These are phyloP conservation scores for Entomortierella lignicola DNA, from an alignment of 192 early-diverging fungal species.

Conservation along the genomic window DNA sequence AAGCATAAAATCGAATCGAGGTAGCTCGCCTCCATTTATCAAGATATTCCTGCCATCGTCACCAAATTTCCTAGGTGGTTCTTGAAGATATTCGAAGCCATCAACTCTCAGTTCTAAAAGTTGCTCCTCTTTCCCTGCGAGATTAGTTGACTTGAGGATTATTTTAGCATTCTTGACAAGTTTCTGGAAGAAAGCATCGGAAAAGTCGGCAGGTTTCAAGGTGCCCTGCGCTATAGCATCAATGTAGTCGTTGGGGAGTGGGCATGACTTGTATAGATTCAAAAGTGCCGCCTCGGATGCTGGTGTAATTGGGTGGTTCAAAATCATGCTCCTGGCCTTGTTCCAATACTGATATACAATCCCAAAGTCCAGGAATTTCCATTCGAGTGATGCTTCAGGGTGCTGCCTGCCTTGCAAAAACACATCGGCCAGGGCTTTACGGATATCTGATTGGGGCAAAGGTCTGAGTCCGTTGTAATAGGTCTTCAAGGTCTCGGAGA, in stretches of 20 bases:
- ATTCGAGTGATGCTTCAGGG: constrained; percentile 16
- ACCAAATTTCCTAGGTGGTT: not conserved
- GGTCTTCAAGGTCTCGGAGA: not conserved
- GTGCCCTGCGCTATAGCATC: not conserved
- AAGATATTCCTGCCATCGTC: not conserved
- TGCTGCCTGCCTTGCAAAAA: constrained; percentile 17
- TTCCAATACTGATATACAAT: constrained; percentile 25
- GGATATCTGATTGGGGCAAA: not conserved
- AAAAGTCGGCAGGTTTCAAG: not conserved
- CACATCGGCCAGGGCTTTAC: constrained; percentile 21
- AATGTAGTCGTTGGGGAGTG: not conserved
- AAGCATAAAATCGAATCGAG: not conserved
- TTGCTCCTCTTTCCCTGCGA: not conserved
- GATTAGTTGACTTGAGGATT: not conserved
- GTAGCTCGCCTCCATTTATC: not conserved
- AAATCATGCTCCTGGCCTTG: not conserved
- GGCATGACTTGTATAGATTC: not conserved
- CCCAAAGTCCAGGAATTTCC: constrained; percentile 28
- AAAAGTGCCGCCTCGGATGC: not conserved
- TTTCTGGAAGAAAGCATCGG: not conserved
- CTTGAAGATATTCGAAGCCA: not conserved
- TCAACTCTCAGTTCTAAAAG: not conserved
- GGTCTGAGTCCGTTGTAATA: not conserved
- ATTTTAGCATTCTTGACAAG: not conserved
- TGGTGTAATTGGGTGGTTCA: not conserved